Base-by-base conservation (phyloP, 2,329 filamentous ascomycete species). In the Pseudovirgaria hyperparasitica region DNA sequence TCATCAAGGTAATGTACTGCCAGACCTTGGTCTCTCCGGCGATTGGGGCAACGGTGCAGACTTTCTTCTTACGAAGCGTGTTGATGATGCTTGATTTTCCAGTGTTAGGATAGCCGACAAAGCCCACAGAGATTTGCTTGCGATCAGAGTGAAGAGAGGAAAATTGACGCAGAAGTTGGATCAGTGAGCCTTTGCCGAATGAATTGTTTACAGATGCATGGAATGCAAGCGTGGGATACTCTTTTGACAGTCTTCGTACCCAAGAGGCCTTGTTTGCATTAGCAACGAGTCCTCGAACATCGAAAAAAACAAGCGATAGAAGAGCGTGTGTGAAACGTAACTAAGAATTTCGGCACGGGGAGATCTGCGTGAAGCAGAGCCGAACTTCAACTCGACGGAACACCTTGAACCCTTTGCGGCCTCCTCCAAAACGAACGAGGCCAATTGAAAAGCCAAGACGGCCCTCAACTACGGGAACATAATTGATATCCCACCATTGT, bases 81-180 rank as follows among this genome's bases (percentile, higher is more conserved):
- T 98, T 98, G 60, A 98, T 96, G 40, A 98, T 90, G 22, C 82
- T 90, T 3, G 82, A 92, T 56, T 98, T 98, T 43, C 90, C 90
- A 1, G 82, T 86, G 44, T 96, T 98, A 4, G 90, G 90, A 39
- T 90, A 90, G 14, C 77, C 77, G 40, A 92, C 81, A 37, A 92
- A 70, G 20, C 87, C 87, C 16, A 93, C 85, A 4, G 81, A 87
- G 25, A 98, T 86, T 52, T 98, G 90, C 54, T 96, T 96, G 33
- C 87, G 72, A 36, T 90, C 80, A 21, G 77, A 76, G 52, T 96
- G 87, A 9, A 98, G 67, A 8, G 78, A 75, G 2, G 82, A 90
- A 48, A 96, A 98, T 58, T 98, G 90, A 18, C 87, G 73, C 7
- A 98, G 69, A 8, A 98, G 73, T 34, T 82, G 79, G 33, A 98